Conservation (phyloP, 495 filamentous ascomycete species). For the Rostrohypoxylon terebratum region DNA sequence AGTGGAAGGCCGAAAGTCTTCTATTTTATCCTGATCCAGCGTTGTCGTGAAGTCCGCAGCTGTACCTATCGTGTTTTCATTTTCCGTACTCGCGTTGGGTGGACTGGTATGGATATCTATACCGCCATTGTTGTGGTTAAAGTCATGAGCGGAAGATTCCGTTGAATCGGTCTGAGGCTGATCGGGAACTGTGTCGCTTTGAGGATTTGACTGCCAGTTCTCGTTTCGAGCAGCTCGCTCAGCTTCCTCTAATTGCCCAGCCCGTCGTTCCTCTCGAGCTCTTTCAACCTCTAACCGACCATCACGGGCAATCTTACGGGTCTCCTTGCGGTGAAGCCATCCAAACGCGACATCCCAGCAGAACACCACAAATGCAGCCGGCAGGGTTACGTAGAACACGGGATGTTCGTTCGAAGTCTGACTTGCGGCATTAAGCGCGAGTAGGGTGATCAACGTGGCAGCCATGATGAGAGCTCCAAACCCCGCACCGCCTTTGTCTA, state of each 20-base stretch:
- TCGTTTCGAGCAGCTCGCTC: slow-evolving; percentile 9
- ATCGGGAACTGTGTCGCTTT: neutral
- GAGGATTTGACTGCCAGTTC: slow-evolving; percentile 3
- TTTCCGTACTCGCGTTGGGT: neutral
- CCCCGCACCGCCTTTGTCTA: slow-evolving; percentile 70
- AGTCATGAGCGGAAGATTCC: slow-evolving; percentile 6
- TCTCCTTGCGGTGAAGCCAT: slow-evolving; percentile 68
- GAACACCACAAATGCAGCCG: slow-evolving; percentile 72
- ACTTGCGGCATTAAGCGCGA: slow-evolving; percentile 69
- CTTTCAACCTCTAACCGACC: slow-evolving; percentile 64
- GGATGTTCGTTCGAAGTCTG: slow-evolving; percentile 56
- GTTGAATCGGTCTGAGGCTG: neutral
- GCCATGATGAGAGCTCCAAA: slow-evolving; percentile 73
- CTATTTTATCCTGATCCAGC: neutral
- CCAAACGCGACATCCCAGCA: slow-evolving; percentile 69
- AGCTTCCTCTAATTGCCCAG: slow-evolving; percentile 25
- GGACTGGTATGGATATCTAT: neutral
- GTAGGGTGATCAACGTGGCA: slow-evolving; percentile 67
- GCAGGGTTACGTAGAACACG: slow-evolving; percentile 72
- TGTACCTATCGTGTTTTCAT: neutral
- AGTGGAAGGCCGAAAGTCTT: slow-evolving; percentile 10
- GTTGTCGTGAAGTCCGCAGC: neutral
- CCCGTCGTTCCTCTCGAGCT: slow-evolving; percentile 53
- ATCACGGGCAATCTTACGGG: slow-evolving; percentile 67
- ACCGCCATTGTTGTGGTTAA: neutral